These are phyloP conservation scores for Candida boidinii DNA, from an alignment of 805 yeast genomes.

Conservation along the genomic window DNA sequence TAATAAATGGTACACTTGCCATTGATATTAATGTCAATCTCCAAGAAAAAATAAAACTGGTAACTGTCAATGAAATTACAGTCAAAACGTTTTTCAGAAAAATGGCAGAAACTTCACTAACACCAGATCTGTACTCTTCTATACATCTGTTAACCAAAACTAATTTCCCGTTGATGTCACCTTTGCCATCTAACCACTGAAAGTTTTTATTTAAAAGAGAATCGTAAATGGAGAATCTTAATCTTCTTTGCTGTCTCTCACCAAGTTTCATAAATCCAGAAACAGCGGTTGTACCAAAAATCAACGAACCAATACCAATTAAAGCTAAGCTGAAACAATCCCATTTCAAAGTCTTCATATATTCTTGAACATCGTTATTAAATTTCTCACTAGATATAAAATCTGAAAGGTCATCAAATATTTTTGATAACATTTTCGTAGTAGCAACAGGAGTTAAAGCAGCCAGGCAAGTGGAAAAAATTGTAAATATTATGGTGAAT, in stretches of 20 bases:
- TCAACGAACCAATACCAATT: slow-evolving; percentile 36
- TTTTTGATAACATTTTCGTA: slow-evolving; percentile 57
- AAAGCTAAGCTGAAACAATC: slow-evolving; percentile 30
- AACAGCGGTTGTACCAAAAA: slow-evolving; percentile 46
- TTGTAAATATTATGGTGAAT: too few species aligned
- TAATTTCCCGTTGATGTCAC: slow-evolving; percentile 52
- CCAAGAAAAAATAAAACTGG: slow-evolving; percentile 80
- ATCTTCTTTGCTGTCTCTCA: slow-evolving; percentile 55
- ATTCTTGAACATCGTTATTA: slow-evolving; percentile 14
- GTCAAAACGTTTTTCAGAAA: slow-evolving; percentile 46
- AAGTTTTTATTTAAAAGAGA: slow-evolving; percentile 38
- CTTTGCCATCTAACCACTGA: slow-evolving; percentile 56
- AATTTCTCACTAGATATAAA: slow-evolving; percentile 25
- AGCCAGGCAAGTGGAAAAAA: slow-evolving; percentile 30
- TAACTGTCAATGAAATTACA: slow-evolving; percentile 42
- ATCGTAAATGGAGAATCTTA: slow-evolving; percentile 37
- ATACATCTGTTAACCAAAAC: slow-evolving; percentile 62
- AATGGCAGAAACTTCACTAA: slow-evolving; percentile 58
- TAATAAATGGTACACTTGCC: slow-evolving; percentile 65
- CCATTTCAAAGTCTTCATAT: slow-evolving; percentile 28
- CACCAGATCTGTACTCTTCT: slow-evolving; percentile 63
- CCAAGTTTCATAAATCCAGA: slow-evolving; percentile 62
- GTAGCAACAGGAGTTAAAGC: slow-evolving; percentile 53
- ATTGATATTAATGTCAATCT: slow-evolving; percentile 70
- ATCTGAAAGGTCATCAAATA: slow-evolving; percentile 39